Base-by-base conservation (phyloP, 768 basidiomycete genomes). In the Lactarius vividus region DNA sequence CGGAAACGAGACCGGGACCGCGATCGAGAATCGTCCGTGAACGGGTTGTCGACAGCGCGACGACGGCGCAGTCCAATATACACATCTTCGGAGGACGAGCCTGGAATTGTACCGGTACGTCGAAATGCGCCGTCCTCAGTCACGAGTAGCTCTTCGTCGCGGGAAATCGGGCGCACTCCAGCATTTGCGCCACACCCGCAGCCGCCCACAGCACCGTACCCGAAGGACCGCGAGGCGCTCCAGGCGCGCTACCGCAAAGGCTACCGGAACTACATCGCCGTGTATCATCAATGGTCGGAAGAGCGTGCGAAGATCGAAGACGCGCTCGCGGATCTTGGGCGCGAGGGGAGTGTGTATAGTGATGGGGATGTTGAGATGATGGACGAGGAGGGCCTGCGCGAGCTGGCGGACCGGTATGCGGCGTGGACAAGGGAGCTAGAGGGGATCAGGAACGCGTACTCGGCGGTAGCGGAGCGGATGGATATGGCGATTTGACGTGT, bases 221-320 rank as follows among this genome's bases (percentile, higher is more conserved):
- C 85, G 26, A 75, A 78, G 0, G 84, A 87, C 69, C 85, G 79
- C 60, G 79, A 78, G 3, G 77, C 76, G 29, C 79, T 90, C 28
- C 84, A 87, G 16, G 74, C 75, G 31, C 77, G 80, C 57, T 91
- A 90, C 66, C 79, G 79, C 42, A 70, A 75, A 16, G 79, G 79
- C 29, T 91, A 88, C 68, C 57, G 75, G 11, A 78, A 82, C 42
- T 89, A 89, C 68, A 66, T 86, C 53, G 71, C 72, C 1, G 75
- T 79, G 18, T 84, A 83, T 68, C 74, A 79, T 37, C 76, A 80
- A 71, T 73, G 88, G 56, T 72, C 80, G 28, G 76, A 77, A 8
- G 83, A 88, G 73, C 83, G 83, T 70, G 73, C 75, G 57, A 83
- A 81, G 71, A 78, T 86, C 35, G 81, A 85, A 73, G 79, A 77